Evolutionary conservation across 2,329 filamentous ascomycete genomes (phyloP).

Genomic region (Reticulascus tulasneorum): DNA sequence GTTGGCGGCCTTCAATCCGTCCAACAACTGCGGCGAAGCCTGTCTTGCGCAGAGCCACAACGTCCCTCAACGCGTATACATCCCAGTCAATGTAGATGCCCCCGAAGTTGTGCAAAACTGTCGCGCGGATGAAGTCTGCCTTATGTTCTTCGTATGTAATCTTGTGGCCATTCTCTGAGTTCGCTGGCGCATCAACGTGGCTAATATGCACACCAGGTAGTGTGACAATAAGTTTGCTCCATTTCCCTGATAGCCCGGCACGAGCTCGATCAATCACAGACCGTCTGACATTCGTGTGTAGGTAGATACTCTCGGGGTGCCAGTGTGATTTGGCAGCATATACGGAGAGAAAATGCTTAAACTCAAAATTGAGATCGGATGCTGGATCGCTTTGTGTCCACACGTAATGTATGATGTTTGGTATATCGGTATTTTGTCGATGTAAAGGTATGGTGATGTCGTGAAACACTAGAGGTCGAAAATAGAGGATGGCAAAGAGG

Average conservation of each 20-base stretch:
- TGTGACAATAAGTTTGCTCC: slow-evolving; percentile 19
- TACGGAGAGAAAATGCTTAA: slow-evolving; percentile 20
- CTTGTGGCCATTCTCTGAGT: not conserved
- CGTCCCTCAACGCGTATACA: slow-evolving; percentile 8
- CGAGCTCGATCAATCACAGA: slow-evolving; percentile 9
- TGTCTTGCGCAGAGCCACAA: slow-evolving; percentile 2
- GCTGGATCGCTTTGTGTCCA: slow-evolving; percentile 16
- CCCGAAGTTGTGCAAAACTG: slow-evolving; percentile 16
- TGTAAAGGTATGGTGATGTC: too few species aligned
- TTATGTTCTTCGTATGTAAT: slow-evolving; percentile 5
- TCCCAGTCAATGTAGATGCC: slow-evolving; percentile 22
- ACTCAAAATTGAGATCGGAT: slow-evolving; percentile 17
- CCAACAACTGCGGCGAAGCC: slow-evolving; percentile 16
- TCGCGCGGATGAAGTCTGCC: slow-evolving; percentile 8
- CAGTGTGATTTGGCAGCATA: slow-evolving; percentile 18
- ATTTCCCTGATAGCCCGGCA: slow-evolving; percentile 14
- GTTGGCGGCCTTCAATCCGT: slow-evolving; percentile 10
- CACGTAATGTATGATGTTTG: slow-evolving; percentile 21
- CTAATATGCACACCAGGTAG: slow-evolving; percentile 17
- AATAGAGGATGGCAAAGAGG: too few species aligned
- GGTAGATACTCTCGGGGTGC: slow-evolving; percentile 19
- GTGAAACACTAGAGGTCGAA: too few species aligned
- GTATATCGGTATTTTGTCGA: slow-evolving; percentile 16
- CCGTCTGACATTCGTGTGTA: slow-evolving; percentile 21
- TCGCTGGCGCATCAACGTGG: not conserved